Conservation (phyloP, 495 filamentous ascomycete genomes). For the Penicillium lagena region DNA sequence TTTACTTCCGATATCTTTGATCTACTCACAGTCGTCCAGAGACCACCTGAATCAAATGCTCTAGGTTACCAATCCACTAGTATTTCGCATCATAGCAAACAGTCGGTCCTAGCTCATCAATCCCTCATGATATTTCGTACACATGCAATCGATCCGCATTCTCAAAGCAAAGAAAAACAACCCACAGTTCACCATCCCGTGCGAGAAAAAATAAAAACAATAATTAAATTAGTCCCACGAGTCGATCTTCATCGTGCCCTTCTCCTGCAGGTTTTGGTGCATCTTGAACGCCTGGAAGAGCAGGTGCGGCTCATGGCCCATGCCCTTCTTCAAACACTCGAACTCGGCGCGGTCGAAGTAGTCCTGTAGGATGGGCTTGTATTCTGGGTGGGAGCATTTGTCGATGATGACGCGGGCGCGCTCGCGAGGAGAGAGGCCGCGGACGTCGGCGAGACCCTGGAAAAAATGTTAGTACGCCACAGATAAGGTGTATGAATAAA, state of each 20-base stretch:
- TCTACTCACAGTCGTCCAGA: too few species aligned
- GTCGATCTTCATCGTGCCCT: constrained; percentile 77
- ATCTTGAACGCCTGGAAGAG: constrained; percentile 82
- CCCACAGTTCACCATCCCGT: too few species aligned
- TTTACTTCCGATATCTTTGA: too few species aligned
- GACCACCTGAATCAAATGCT: too few species aligned
- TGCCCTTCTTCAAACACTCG: constrained; percentile 80
- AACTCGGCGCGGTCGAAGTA: constrained; percentile 85
- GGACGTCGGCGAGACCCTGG: constrained; percentile 73
- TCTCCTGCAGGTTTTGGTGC: constrained; percentile 74
- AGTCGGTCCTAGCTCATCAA: background rate
- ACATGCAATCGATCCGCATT: too few species aligned
- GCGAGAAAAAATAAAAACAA: constrained; percentile 26
- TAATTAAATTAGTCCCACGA: constrained; percentile 40
- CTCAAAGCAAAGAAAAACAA: constrained; percentile 3
- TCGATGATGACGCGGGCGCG: constrained; percentile 80
- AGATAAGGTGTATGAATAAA: background rate
- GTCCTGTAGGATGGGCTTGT: constrained; percentile 72
- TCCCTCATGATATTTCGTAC: constrained; percentile 8
- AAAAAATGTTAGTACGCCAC: background rate
- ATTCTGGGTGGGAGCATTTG: constrained; percentile 83
- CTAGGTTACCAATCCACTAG: too few species aligned
- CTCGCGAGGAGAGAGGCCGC: constrained; percentile 74
- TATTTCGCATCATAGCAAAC: too few species aligned
- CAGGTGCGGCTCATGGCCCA: constrained; percentile 86